Evolutionary conservation across 495 filamentous ascomycete genomes (phyloP), one percentile per base, ranked within the genome.

Genomic region (Aspergillus kassunensis): DNA sequence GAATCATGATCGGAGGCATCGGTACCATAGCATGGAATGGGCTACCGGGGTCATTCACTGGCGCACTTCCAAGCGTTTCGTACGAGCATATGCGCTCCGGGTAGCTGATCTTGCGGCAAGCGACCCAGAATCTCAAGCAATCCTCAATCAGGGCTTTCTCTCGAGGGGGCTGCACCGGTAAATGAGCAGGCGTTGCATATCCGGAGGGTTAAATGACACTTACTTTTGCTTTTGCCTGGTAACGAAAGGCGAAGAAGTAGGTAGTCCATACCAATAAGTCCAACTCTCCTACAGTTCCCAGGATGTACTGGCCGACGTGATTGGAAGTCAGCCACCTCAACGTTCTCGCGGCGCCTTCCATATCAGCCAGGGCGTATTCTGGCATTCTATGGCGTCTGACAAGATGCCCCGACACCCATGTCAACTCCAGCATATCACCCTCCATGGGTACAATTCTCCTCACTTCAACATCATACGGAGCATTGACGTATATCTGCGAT

Each of bases 181-280:
- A 46, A 9, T 53, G n/a, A 53, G 51, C 42, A 37, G 20, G 25
- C 21, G 15, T 37, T 33, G 27, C 35, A 45, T 31, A 29, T 30
- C n/a, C 11, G 2, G 6, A 33, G 6, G 27, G 43, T 24, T 2
- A 37, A 23, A 39, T 13, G 25, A 23, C 24, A 46, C 51, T 30
- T 46, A 53, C 51, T 27, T 53, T 53, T 44, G 51, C 51, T 53
- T 53, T 53, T 31, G 24, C n/a, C 13, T 53, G 51, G 18, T 53
- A 29, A 20, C 23, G 31, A 21, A 53, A 53, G 33, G 51, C 42
- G 34, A 46, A 53, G 33, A 39, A 46, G 42, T 53, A 53, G 35
- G 51, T 53, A 16, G 16, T 30, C 51, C 51, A 53, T 33, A 53
- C 24, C 31, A 53, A 29, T 3, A 46, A 42, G 24, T 53, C 51